Evolutionary conservation across 208 protist species (phyloP).

Genomic region (Trypanosoma cruzi): DNA sequence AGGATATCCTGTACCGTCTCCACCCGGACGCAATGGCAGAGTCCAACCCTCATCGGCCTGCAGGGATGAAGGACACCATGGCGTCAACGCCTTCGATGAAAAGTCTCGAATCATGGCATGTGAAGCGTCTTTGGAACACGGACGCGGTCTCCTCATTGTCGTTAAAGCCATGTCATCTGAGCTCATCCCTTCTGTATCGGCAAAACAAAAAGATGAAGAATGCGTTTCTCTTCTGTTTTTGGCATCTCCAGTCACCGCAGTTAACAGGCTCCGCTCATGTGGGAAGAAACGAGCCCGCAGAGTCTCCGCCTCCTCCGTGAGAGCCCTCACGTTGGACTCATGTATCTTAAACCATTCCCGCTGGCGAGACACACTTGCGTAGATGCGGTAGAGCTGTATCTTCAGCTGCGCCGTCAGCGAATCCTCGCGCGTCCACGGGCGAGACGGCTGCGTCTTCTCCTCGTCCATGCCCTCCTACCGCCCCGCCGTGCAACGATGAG

Average conservation of each 20-base stretch:
- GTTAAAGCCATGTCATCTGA: no score
- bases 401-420: constrained; percentile 9
- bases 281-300: constrained; percentile 27
- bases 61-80: not conserved
- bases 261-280: not conserved
- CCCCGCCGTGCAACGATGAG: not conserved
- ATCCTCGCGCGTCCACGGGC: not conserved
- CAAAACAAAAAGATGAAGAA: not conserved
- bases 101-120: not conserved
- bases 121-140: not conserved
- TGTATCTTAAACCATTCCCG: constrained; percentile 29
- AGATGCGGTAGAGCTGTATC: constrained; percentile 26
- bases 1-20: not conserved
- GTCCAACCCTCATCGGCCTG: not conserved
- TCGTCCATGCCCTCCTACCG: not conserved
- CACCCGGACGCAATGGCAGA: not conserved
- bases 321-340: constrained; percentile 9
- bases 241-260: not conserved
- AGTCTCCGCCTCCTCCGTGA: constrained; percentile 14
- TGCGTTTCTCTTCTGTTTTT: not conserved
- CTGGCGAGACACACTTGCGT: constrained; percentile 25
- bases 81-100: not conserved
- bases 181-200: not conserved
- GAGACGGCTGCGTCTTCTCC: not conserved
- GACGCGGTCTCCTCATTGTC: not conserved